Conservation (phyloP, 1,284 basidiomycete species). For the Polyporus tsugae region DNA sequence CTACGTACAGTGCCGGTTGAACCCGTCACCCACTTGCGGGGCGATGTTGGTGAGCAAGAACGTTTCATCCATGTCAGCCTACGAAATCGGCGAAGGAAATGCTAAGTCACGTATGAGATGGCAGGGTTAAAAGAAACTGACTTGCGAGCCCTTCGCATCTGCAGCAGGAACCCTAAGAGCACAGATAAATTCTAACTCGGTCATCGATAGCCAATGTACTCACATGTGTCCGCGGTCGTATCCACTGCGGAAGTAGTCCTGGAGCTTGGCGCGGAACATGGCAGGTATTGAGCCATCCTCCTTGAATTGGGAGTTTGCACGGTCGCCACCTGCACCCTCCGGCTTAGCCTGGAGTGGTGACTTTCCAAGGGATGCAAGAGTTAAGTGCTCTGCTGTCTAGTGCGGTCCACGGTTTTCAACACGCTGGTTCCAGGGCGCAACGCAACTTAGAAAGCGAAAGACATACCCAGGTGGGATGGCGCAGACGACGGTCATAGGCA, state of each 20-base stretch:
- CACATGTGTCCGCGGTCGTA: constrained; percentile 98
- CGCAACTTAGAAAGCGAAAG: neutral
- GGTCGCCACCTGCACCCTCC: constrained; percentile 60
- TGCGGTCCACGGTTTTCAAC: neutral
- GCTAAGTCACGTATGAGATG: neutral
- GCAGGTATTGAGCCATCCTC: constrained; percentile 87
- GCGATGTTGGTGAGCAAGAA: constrained; percentile 97
- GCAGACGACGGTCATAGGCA: constrained; percentile 89
- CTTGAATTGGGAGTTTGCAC: constrained; percentile 82
- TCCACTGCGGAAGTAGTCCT: constrained; percentile 93
- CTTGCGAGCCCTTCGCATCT: constrained; percentile 91
- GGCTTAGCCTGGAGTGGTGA: constrained; percentile 48
- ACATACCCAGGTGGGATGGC: constrained; percentile 93
- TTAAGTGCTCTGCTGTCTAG: constrained; percentile 93
- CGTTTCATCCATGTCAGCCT: constrained; percentile 97
- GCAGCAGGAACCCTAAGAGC: constrained; percentile 90
- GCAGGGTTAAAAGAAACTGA: constrained; percentile 36
- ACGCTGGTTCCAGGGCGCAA: too few species aligned
- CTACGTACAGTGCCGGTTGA: constrained; percentile 92
- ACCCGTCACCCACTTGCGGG: constrained; percentile 97
- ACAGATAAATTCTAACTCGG: neutral
- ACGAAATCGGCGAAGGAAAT: constrained; percentile 16
- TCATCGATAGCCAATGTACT: constrained; percentile 36
- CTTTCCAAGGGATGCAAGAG: constrained; percentile 74
- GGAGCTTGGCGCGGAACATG: constrained; percentile 84